Base-by-base conservation (phyloP, 495 filamentous ascomycete species). In the Trichoderma reesei region DNA sequence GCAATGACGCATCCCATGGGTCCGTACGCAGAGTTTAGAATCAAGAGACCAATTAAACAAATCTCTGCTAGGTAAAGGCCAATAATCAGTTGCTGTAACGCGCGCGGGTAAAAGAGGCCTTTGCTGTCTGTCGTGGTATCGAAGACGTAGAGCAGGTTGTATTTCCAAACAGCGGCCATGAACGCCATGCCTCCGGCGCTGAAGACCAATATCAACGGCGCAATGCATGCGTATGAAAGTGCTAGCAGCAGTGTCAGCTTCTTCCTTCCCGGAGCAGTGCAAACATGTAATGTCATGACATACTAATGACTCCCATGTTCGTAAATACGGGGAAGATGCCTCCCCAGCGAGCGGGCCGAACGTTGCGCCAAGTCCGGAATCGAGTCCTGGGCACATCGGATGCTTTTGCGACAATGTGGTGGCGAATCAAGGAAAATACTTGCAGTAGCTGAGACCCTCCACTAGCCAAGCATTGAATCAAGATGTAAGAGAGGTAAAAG, bases 401-500 rank as follows among this genome's bases (percentile, higher is more conserved):
- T 16, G 88, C 69, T 65, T 79, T 85, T 51, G 85, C 86, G 14
- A 95, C 74, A 18, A 94, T 63, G 63, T 86, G 82, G 68, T 87
- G 83, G 11, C 89, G 66, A 66, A 90, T 80, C 69, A 92, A 72
- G 33, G 86, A 85, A 38, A 78, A 70, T 31, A 75, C 72, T 46
- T 79, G 77, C 14, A 73, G 68, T 13, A 80, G 75, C 65, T 89
- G 86, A 56, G 90, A 75, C 7, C 90, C 76, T 60, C 86, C 88
- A 63, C 89, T 85, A 7, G 86, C 86, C 33, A 94, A 78, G 38
- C 91, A 91, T 70, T 95, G 90, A 14, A 96, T 76, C 63, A 96
- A 81, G 70, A 96, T 91, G 73, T 93, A 96, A 0, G 88, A 88
- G 54, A 96, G 82, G 74, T 94, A 96, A 72, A 96, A 96, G 72